Percentiles rank a stretch among this genome's conserved stretches.
Conservation (phyloP, 2,329 filamentous ascomycete genomes). For the Colletotrichum sp. region DNA sequence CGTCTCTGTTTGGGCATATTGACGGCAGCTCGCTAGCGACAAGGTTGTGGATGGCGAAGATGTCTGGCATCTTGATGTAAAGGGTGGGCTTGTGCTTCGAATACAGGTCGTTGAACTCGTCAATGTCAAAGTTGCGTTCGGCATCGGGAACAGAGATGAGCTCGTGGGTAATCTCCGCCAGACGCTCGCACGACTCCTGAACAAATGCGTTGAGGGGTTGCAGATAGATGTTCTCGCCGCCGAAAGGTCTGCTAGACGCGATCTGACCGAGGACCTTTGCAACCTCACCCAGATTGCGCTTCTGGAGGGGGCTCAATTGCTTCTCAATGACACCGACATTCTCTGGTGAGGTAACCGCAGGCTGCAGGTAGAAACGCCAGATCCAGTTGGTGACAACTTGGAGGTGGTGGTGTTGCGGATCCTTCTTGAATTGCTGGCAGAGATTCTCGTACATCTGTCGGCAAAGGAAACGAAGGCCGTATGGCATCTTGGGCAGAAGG, state of each 20-base stretch:
- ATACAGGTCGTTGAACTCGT: constrained; percentile 98
- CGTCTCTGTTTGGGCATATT: constrained; percentile 82
- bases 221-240: constrained; percentile 92
- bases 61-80: constrained; percentile 99
- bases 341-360: constrained; percentile 87
- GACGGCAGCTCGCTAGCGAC: constrained; percentile 78
- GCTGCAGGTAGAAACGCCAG: constrained; percentile 93
- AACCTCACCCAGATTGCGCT: constrained; percentile 89
- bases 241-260: constrained; percentile 86
- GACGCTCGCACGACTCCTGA: constrained; percentile 79
- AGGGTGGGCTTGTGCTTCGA: constrained; percentile 94
- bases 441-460: constrained; percentile 85
- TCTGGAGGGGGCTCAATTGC: constrained; percentile 87
- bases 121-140: constrained; percentile 94
- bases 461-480: constrained; percentile 87
- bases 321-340: constrained; percentile 93
- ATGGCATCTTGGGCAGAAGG: constrained; percentile 85
- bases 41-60: constrained; percentile 93
- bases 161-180: constrained; percentile 76
- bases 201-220: constrained; percentile 95
- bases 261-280: constrained; percentile 91
- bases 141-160: constrained; percentile 86
- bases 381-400: constrained; percentile 90
- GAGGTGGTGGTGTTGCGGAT: constrained; percentile 77
- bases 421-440: constrained; percentile 77